Conservation (phyloP, 164 flowering plant species). For the Vitis labrusca region DNA sequence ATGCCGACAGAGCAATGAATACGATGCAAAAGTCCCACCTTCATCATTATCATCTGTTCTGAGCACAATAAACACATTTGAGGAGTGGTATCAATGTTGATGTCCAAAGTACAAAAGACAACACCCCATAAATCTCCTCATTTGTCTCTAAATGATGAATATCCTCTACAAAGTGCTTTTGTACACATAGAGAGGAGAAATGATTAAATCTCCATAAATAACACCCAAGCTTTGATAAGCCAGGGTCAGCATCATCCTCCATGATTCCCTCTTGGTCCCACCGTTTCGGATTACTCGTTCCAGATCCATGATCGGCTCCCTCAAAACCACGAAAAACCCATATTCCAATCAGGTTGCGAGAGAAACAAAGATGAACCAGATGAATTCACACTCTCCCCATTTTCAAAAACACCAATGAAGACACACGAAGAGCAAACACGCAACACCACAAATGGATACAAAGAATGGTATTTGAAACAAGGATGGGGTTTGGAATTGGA, state of each 20-base stretch:
- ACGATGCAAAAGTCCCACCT: conserved; percentile 82
- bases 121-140: conserved; percentile 66
- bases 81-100: conserved; percentile 55
- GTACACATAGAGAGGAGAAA: conserved; percentile 67
- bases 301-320: conserved; percentile 32
- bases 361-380: too few relatives aligned
- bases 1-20: conserved; percentile 65
- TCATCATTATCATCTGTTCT: conserved; percentile 76
- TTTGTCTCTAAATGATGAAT: conserved; percentile 64
- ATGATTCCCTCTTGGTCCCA: conserved; percentile 51
- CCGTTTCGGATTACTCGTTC: conserved; percentile 19
- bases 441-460: conserved; percentile 16
- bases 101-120: conserved; percentile 68
- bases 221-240: conserved; percentile 75
- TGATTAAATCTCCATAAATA: conserved; percentile 68
- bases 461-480: conserved; percentile 2
- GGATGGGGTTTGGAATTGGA: conserved; percentile 24
- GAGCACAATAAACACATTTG: conserved; percentile 69
- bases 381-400: conserved; percentile 10
- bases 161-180: conserved; percentile 68
- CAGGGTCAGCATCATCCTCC: conserved; percentile 56
- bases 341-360: background rate
- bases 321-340: conserved; percentile 16
- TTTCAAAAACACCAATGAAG: conserved; percentile 14
- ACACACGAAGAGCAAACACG: conserved; percentile 20